Evolutionary conservation across 2,329 filamentous ascomycete genomes (phyloP), one percentile per base, ranked within the genome.

Genomic region (Alternaria triticina): DNA sequence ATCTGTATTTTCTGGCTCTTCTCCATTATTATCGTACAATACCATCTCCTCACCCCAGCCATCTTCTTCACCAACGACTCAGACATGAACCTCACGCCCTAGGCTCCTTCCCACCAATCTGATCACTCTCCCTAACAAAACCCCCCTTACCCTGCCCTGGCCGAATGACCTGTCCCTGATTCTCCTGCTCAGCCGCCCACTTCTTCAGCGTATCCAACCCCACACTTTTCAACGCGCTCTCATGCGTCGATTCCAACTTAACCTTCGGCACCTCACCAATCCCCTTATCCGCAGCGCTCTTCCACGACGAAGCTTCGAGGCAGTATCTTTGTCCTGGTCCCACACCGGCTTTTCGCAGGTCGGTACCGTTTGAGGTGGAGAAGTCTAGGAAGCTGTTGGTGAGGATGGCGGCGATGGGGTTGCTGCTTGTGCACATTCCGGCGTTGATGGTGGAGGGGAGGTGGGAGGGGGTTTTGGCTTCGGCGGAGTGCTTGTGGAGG

Each of bases 331-430:
- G 86, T 5, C 87, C 87, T 6, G 80, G 83, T 23, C 80, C 84
- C 51, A 89, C 81, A 10, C 87, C 87, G 15, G 83, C 81, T 12
- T 76, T 72, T 23, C 86, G 83, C 28, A 90, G 81, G 68, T 89
- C 85, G 70, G 88, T 88, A 52, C 87, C 87, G 40, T 82, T 82
- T 9, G 82, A 80, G 28, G 86, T 84, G 20, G 83, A 83, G 79
- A 86, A 89, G 72, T 89, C 85, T 22, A 89, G 84, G 77, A 89
- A 90, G 67, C 85, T 82, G 62, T 86, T 82, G 25, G 86, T 88
- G 4, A 89, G 81, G 40, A 85, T 82, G 25, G 80, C 81, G n/a
- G 87, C 87, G 36, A 89, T 81, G 30, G 85, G 73, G 45, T 71
- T 65, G 10, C 43, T 36, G 30, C 56, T 28, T 13, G 45, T 69